Evolutionary conservation across 1,284 basidiomycete species (phyloP), one percentile per base, ranked within the genome.

Genomic region (Ganoderma leucocontextum): DNA sequence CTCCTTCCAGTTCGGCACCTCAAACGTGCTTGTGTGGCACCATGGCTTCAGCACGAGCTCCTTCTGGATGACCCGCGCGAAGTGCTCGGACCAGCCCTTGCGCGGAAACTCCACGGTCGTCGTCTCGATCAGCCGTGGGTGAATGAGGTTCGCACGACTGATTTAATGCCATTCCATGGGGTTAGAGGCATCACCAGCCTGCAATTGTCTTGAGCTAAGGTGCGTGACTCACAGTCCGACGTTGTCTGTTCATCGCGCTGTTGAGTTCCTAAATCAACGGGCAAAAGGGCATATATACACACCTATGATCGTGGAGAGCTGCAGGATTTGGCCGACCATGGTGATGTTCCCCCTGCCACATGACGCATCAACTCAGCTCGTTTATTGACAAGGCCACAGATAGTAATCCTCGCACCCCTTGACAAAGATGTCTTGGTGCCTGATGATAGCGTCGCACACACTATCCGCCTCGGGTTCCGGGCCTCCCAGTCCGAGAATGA

Each of bases 361-460:
- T 17, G n/a, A 33, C 42, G 17, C 19, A n/a, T 49, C 35, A 33
- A 5, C 42, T 19, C 17, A 44, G 10, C 39, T 29, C 4, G 52
- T 8, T 47, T 33, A 25, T 19, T 6, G 0, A 58, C 35, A 36
- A 62, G 25, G n/a, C 25, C 22, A 13, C 7, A 22, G 22, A 53
- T 12, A n/a, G n/a, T n/a, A 2, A 39, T 33, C 33, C 15, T n/a
- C 74, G 36, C 49, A 78, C 83, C 86, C 86, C 70, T 84, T 85
- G 10, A 86, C 86, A 68, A 87, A 85, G 62, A 88, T 84, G 73
- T 89, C 87, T 74, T 89, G 87, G 77, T 88, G 87, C 60, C 87
- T 78, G 65, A 89, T 82, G 70, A 89, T 87, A 41, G 86, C 85
- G 70, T 89, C 87, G 72, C 84, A 86, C 9, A 89, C 82, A 63